A percentile compares a stretch with the other conserved stretches of the same genome.
phyloP scores from a whole-genome alignment of 768 basidiomycete genomes.

The Lentinus tigrinus region DNA sequence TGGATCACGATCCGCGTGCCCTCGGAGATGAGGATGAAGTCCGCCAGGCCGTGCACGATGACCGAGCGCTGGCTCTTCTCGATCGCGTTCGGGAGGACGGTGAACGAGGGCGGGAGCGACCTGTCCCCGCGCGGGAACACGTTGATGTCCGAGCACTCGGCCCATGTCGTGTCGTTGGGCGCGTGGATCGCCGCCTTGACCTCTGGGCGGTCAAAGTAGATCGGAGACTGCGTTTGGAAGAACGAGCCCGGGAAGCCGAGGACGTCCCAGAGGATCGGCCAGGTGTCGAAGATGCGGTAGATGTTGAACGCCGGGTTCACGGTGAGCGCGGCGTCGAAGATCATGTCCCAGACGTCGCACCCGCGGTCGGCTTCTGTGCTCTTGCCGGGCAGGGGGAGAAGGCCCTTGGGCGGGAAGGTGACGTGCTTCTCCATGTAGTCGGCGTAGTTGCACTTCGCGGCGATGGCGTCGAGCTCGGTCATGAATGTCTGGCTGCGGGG shows the following conservation, averaged over 20 bases:
- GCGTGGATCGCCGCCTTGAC: conserved; percentile 75
- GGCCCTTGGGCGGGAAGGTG: conserved; percentile 61
- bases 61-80: conserved; percentile 70
- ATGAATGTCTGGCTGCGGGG: conserved; percentile 59
- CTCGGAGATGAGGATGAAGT: conserved; percentile 72
- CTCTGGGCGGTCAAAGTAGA: conserved; percentile 70
- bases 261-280: conserved; percentile 74
- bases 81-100: conserved; percentile 71
- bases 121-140: conserved; percentile 59
- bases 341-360: conserved; percentile 68
- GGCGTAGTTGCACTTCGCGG: conserved; percentile 59
- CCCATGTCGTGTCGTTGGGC: conserved; percentile 58
- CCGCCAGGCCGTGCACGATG: conserved; percentile 70
- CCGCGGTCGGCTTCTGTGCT: conserved; percentile 44
- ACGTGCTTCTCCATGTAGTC: conserved; percentile 61
- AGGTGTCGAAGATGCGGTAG: conserved; percentile 77
- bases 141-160: conserved; percentile 55
- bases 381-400: conserved; percentile 66
- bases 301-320: conserved; percentile 78
- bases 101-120: conserved; percentile 61
- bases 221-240: conserved; percentile 50
- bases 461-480: conserved; percentile 50
- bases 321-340: conserved; percentile 58
- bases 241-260: conserved; percentile 67
- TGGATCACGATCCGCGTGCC: conserved; percentile 44